Conservation (phyloP, 805 yeast genomes). For the Pichia membranifaciens region DNA sequence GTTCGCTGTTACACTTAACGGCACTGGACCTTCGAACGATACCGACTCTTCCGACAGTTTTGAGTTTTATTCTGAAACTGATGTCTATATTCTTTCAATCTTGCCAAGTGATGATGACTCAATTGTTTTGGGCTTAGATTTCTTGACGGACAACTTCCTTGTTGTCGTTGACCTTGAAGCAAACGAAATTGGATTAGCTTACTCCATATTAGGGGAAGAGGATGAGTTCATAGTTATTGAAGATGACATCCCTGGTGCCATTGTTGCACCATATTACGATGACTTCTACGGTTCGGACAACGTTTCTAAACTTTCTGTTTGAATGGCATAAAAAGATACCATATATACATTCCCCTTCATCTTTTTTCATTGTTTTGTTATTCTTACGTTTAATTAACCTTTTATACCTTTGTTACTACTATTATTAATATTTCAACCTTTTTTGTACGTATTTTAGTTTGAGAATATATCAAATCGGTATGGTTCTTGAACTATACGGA, state of each 20-base stretch:
- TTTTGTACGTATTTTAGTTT: too few relatives aligned
- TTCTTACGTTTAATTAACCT: background rate
- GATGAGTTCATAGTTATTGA: background rate
- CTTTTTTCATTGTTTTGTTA: background rate
- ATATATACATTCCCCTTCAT: background rate
- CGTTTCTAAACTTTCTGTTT: background rate
- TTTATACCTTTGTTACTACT: background rate
- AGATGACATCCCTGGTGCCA: background rate
- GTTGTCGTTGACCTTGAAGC: slow-evolving; percentile 8
- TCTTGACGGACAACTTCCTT: background rate
- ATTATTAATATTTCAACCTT: too few relatives aligned
- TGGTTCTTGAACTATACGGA: too few relatives aligned
- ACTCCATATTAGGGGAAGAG: background rate
- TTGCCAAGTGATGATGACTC: slow-evolving; percentile 11
- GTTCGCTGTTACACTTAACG: slow-evolving; percentile 10
- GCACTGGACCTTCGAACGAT: slow-evolving; percentile 8
- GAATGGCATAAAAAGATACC: background rate
- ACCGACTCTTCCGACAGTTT: background rate
- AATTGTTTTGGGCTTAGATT: slow-evolving; percentile 13
- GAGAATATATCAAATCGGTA: too few relatives aligned
- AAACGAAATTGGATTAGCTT: slow-evolving; percentile 9
- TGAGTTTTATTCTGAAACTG: too few relatives aligned
- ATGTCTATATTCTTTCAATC: slow-evolving; percentile 7
- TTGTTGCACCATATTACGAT: background rate
- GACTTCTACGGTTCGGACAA: slow-evolving; percentile 4